Conservation (phyloP, 495 filamentous ascomycete species). For the Tuber indicum region DNA sequence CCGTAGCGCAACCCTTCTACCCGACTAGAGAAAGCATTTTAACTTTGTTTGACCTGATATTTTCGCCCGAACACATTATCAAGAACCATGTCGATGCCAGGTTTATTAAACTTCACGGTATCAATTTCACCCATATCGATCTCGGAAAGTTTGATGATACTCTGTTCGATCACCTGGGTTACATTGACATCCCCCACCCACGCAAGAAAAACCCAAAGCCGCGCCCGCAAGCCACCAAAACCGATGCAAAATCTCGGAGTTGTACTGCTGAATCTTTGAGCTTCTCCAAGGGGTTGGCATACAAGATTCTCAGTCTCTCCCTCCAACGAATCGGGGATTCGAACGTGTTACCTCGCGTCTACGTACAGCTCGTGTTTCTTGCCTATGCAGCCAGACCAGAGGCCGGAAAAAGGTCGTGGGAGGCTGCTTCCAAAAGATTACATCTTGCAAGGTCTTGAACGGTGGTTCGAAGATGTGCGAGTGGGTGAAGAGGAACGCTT, state of each 20-base stretch:
- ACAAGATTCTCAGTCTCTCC: conserved; percentile 44
- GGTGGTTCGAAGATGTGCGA: conserved; percentile 62
- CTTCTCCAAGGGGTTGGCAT: conserved; percentile 36
- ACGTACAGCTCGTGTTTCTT: conserved; percentile 64
- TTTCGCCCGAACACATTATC: conserved; percentile 42
- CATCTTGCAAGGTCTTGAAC: conserved; percentile 62
- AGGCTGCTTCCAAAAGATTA: conserved; percentile 78
- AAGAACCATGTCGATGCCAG: conserved; percentile 37
- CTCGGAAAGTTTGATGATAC: conserved; percentile 45
- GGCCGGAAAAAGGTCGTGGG: conserved; percentile 47
- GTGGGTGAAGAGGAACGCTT: conserved; percentile 72
- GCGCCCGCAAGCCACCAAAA: background rate
- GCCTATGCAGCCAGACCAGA: conserved; percentile 52
- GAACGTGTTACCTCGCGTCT: conserved; percentile 60
- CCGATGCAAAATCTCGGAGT: conserved; percentile 10
- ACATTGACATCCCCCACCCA: conserved; percentile 11
- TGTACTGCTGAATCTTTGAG: conserved; percentile 30
- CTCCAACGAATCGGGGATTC: conserved; percentile 56
- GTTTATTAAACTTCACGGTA: conserved; percentile 55
- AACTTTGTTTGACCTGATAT: conserved; percentile 56
- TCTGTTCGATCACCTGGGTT: conserved; percentile 45
- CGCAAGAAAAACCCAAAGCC: background rate
- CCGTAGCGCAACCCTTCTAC: conserved; percentile 46
- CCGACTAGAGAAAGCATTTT: conserved; percentile 56
- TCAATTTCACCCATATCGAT: conserved; percentile 51